These are phyloP conservation scores for Trametes maxima DNA, from an alignment of 768 basidiomycete genomes.

Conservation along the genomic window DNA sequence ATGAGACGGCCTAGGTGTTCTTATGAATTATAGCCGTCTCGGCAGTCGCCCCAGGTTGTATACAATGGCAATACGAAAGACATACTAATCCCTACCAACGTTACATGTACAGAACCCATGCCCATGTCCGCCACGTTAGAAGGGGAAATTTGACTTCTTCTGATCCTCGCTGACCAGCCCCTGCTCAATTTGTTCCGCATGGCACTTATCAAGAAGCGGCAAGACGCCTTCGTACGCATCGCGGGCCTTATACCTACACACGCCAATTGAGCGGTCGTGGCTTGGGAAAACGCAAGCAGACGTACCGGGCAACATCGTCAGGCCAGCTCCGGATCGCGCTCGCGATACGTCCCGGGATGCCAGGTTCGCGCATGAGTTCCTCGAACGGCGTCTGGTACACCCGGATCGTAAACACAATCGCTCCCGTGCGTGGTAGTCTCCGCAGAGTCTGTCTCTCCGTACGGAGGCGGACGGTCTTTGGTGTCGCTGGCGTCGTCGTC, in stretches of 20 bases:
- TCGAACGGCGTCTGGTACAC: conserved; percentile 61
- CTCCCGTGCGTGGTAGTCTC: conserved; percentile 63
- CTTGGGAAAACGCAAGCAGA: conserved; percentile 18
- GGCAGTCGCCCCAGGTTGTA: too few relatives aligned
- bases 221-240: conserved; percentile 37
- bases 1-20: too few relatives aligned
- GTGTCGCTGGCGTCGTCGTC: conserved; percentile 20
- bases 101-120: background rate
- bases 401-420: conserved; percentile 69
- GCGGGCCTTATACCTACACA: conserved; percentile 38
- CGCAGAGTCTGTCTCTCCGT: conserved; percentile 69
- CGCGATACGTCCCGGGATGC: conserved; percentile 62
- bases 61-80: background rate
- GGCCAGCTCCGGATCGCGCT: conserved; percentile 69
- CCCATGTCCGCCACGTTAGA: background rate
- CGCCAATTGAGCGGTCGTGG: background rate
- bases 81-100: too few relatives aligned
- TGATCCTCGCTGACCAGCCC: conserved; percentile 26
- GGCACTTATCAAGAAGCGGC: conserved; percentile 40
- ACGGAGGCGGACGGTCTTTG: conserved; percentile 50
- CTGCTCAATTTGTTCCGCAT: conserved; percentile 35
- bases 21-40: too few relatives aligned
- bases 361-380: conserved; percentile 54
- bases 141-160: conserved; percentile 16
- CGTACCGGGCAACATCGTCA: conserved; percentile 57